Percentiles rank a stretch among this genome's conserved stretches.
phyloP scores from a whole-genome alignment of 257 asterid genomes.

The Solanum virginianum region DNA sequence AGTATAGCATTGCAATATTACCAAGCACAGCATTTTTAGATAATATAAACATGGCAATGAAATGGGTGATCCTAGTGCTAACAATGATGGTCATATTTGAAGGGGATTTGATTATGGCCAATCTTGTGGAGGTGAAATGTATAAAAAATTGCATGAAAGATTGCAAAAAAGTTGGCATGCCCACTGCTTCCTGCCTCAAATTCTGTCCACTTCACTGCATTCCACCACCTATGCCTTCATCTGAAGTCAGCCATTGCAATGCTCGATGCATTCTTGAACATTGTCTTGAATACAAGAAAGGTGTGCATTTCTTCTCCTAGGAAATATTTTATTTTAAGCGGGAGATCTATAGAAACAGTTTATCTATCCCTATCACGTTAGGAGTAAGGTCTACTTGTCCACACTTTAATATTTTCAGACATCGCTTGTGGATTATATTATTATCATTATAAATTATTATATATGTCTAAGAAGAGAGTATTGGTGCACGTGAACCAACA shows the following conservation, averaged over 20 bases:
- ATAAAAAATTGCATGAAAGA: background rate
- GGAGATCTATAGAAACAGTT: background rate
- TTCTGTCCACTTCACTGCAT: constrained; percentile 1
- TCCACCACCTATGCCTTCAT: background rate
- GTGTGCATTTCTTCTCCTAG: background rate
- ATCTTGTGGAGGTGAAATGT: background rate
- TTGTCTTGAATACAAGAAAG: background rate
- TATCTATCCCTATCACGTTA: background rate
- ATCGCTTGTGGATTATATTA: too few species aligned
- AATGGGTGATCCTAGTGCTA: background rate
- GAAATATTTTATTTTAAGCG: background rate
- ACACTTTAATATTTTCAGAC: too few species aligned
- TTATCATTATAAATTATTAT: too few species aligned
- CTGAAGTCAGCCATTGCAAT: background rate
- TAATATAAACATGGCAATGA: background rate
- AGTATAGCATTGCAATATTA: background rate
- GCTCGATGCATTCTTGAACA: background rate
- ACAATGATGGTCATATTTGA: background rate
- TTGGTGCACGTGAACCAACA: background rate
- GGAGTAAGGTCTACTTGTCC: background rate
- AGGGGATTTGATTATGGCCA: background rate
- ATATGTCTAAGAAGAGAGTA: background rate
- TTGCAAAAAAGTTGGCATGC: background rate
- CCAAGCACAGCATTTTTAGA: background rate
- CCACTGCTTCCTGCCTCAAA: background rate